A percentile compares a stretch with the other conserved stretches of the same genome.
Conservation (phyloP, 2,329 filamentous ascomycete species). For the Colletotrichum truncatum region DNA sequence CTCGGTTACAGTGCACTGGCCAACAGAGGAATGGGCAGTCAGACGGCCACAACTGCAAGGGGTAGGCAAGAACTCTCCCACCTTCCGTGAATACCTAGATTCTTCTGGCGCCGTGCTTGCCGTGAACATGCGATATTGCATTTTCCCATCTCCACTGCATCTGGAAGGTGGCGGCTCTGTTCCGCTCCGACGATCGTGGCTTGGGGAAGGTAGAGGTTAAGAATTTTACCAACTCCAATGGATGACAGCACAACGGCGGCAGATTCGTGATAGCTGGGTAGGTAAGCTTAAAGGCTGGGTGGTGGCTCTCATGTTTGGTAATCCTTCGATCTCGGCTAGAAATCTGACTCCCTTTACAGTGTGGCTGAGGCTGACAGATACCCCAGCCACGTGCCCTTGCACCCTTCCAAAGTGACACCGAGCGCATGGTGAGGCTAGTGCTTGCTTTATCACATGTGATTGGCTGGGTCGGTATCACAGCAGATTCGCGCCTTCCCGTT, state of each 20-base stretch:
- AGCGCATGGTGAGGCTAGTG: not conserved
- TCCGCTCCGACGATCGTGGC: not conserved
- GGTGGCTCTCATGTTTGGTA: not conserved
- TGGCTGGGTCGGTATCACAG: no score
- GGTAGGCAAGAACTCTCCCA: not conserved
- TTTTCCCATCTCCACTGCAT: not conserved
- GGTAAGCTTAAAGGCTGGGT: constrained; percentile 4
- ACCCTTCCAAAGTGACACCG: no score
- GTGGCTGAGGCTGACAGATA: constrained; percentile 1
- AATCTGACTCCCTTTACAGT: not conserved
- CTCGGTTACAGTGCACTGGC: not conserved
- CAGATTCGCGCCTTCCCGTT: no score
- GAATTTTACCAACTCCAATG: no score
- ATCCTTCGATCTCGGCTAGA: not conserved
- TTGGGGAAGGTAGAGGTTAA: no score
- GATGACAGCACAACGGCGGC: not conserved
- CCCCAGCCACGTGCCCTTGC: not conserved
- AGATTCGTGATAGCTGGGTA: no score
- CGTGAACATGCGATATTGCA: not conserved
- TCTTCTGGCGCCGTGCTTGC: not conserved
- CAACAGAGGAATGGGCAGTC: not conserved
- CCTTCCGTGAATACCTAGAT: not conserved
- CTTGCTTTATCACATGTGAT: not conserved
- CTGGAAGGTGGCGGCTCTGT: not conserved
- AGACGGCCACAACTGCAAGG: not conserved